Base-by-base conservation (phyloP, 2,329 filamentous ascomycete genomes). In the Colletotrichum euphorbiae region DNA sequence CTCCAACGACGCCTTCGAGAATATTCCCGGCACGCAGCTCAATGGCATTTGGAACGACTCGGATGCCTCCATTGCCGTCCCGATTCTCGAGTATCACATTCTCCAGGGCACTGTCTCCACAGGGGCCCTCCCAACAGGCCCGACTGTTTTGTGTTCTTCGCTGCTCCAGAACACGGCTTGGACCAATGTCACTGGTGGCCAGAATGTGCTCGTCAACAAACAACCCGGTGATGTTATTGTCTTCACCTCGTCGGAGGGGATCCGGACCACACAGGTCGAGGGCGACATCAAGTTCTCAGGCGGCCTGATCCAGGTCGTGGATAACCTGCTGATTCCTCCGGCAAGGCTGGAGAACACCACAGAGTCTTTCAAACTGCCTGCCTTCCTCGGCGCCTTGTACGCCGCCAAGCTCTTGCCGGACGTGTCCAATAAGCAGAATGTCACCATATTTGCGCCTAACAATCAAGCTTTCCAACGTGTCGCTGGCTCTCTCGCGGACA, bases 31-130 rank as follows among this genome's bases (percentile, higher is more conserved):
- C 70, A 84, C 82, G n/a, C 80, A 82, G 9, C 77, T 88, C 42
- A 78, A 80, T 28, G 81, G 81, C 57, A 72, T 85, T n/a, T 84
- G 80, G 75, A 77, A 81, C 8, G 74, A 80, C 8, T 79, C 86
- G 5, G 76, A 85, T 72, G 74, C 77, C 56, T 77, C 79, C 43
- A 79, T 86, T 8, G 78, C 82, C 3, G 76, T 81, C n/a, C 76
- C 77, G 38, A 81, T 91, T 36, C 81, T 91, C 5, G 78, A 84
- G 57, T 91, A 91, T 76, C 89, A 91, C 77, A 83, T 91, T 57
- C 79, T 91, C 28, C 80, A 84, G 57, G 84, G 83, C 55, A 83
- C 82, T 13, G 80, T 89, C 12, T 73, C 76, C 4, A 79, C 79
- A 6, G 76, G 73, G 7, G 75, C 74, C 17, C 77, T 86, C 40